phyloP scores from a whole-genome alignment of 2,329 filamentous ascomycete species.

The Thelonectria blattea region DNA sequence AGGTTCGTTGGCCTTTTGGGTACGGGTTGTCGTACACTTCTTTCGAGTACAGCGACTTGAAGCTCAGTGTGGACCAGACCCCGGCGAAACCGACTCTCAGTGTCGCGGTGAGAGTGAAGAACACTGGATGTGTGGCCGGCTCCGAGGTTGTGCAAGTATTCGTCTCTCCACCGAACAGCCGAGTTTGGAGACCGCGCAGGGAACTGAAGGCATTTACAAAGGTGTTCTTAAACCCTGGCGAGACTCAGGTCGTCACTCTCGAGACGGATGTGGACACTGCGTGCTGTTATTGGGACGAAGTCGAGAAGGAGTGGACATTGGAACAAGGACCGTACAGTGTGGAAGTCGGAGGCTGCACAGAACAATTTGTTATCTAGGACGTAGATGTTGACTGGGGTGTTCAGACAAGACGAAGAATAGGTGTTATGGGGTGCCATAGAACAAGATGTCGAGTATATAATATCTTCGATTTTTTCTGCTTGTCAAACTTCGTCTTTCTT shows the following conservation, averaged over 20 bases:
- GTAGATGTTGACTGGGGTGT: too few species aligned
- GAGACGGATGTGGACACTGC: conserved; percentile 8
- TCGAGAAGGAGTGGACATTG: conserved; percentile 17
- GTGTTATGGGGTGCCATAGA: too few species aligned
- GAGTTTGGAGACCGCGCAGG: conserved; percentile 19
- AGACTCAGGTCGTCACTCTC: conserved; percentile 1
- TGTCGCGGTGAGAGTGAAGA: neutral
- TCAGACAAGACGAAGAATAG: too few species aligned
- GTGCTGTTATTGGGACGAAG: conserved; percentile 6
- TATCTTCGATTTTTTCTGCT: too few species aligned
- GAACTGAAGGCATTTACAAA: conserved; percentile 27
- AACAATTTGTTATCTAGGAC: conserved; percentile 2
- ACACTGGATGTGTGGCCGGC: conserved; percentile 11
- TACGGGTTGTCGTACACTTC: conserved; percentile 26
- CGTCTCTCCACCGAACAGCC: neutral
- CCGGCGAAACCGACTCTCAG: conserved; percentile 1
- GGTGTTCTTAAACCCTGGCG: neutral
- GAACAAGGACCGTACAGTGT: conserved; percentile 14
- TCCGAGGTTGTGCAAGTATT: conserved; percentile 25
- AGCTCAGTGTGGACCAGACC: conserved; percentile 3
- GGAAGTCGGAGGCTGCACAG: neutral
- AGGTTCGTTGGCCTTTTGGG: conserved; percentile 18
- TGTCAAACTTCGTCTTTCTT: too few species aligned
- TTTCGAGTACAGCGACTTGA: conserved; percentile 16
- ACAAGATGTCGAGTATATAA: too few species aligned